phyloP scores from a whole-genome alignment of 2,329 filamentous ascomycete genomes.

The Alternaria sp. region DNA sequence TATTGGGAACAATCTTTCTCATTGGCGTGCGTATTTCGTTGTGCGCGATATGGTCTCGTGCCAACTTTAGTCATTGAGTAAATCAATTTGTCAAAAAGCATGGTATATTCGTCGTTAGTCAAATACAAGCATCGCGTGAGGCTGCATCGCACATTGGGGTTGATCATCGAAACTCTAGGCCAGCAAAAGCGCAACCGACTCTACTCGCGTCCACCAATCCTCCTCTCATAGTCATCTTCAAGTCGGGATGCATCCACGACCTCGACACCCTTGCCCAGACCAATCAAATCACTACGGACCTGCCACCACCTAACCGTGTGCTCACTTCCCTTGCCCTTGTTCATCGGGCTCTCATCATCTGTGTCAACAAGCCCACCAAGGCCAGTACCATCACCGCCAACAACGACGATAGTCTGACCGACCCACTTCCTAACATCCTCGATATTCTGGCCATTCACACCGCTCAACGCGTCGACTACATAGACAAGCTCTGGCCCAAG shows the following conservation, averaged over 20 bases:
- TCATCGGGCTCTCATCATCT: conserved; percentile 64
- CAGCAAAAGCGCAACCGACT: not conserved
- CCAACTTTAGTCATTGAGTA: not conserved
- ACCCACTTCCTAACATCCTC: conserved; percentile 71
- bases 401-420: conserved; percentile 67
- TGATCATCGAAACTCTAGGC: conserved; percentile 10
- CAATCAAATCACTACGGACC: conserved; percentile 75
- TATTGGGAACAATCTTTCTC: not conserved
- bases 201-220: conserved; percentile 70
- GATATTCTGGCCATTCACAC: conserved; percentile 75
- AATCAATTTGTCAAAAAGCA: conserved; percentile 1
- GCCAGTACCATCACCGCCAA: conserved; percentile 58
- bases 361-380: conserved; percentile 63
- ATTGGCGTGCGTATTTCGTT: not conserved
- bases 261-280: conserved; percentile 84
- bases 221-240: conserved; percentile 84
- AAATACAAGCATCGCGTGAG: conserved; percentile 10
- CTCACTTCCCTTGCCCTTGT: conserved; percentile 41
- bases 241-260: conserved; percentile 84
- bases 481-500: conserved; percentile 87
- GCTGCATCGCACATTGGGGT: conserved; percentile 13
- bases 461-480: conserved; percentile 83
- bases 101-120: conserved; percentile 17
- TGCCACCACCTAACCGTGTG: conserved; percentile 73
- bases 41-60: not conserved